These are phyloP conservation scores for Vaccinium myrtillus DNA, from an alignment of 148 eudicot species.

Conservation along the genomic window DNA sequence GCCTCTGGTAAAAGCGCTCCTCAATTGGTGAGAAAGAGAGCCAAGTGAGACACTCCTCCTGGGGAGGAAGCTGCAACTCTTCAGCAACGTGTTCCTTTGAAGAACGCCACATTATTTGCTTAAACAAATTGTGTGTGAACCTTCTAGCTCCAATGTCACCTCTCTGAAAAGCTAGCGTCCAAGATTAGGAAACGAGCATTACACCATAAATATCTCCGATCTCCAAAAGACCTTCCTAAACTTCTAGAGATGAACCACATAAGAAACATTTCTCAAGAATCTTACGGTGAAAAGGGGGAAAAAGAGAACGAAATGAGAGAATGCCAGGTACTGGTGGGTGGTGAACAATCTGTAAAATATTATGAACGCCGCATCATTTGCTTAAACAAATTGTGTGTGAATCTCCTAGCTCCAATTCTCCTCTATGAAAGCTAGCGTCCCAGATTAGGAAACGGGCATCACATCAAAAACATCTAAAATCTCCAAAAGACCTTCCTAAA, in stretches of 20 bases:
- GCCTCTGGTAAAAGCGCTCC: conserved; percentile 91
- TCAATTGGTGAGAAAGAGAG: conserved; percentile 84
- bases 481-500: not conserved
- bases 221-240: not conserved
- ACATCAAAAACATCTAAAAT: not conserved
- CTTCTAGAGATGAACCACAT: not conserved
- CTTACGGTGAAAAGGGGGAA: not conserved
- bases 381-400: conserved; percentile 67
- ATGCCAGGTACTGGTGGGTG: not conserved
- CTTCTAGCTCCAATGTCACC: conserved; percentile 68
- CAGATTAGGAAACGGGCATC: conserved; percentile 16
- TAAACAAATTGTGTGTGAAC: conserved; percentile 71
- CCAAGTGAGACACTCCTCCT: conserved; percentile 87
- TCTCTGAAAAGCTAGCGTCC: conserved; percentile 44
- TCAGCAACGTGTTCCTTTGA: conserved; percentile 75
- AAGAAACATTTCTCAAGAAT: not conserved
- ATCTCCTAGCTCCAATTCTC: conserved; percentile 66
- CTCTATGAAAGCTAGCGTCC: conserved; percentile 46
- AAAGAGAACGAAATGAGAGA: not conserved
- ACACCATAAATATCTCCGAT: not conserved
- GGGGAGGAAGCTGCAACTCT: conserved; percentile 90
- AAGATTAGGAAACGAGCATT: conserved; percentile 16
- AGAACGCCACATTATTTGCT: conserved; percentile 92
- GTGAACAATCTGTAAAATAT: not conserved
- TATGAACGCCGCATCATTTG: conserved; percentile 84